These are phyloP conservation scores for Candida maesae DNA, from an alignment of 805 yeast species.

Conservation along the genomic window DNA sequence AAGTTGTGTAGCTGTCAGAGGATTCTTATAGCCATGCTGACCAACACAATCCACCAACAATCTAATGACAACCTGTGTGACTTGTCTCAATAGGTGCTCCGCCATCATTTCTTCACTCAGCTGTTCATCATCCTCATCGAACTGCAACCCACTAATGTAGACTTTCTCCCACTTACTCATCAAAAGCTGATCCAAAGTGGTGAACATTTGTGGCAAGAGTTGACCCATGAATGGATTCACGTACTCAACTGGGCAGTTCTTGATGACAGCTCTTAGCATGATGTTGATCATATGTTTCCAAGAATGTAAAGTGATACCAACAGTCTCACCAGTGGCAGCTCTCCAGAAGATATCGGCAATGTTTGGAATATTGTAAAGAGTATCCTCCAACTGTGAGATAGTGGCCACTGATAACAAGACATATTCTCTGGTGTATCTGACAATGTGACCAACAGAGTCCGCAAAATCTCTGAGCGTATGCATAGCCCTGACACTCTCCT, in stretches of 20 bases:
- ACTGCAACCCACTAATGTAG: slow-evolving; percentile 38
- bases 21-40: slow-evolving; percentile 50
- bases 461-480: slow-evolving; percentile 94
- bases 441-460: slow-evolving; percentile 93
- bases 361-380: slow-evolving; percentile 81
- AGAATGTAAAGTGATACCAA: slow-evolving; percentile 90
- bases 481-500: slow-evolving; percentile 91
- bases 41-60: slow-evolving; percentile 84
- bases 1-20: slow-evolving; percentile 53
- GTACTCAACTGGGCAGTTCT: slow-evolving; percentile 77
- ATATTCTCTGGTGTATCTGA: slow-evolving; percentile 93
- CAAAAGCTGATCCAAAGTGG: slow-evolving; percentile 69
- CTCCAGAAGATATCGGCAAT: slow-evolving; percentile 75
- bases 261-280: slow-evolving; percentile 79
- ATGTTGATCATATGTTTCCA: slow-evolving; percentile 97
- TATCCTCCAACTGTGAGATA: slow-evolving; percentile 83
- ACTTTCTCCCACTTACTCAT: slow-evolving; percentile 73
- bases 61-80: slow-evolving; percentile 88
- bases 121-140: slow-evolving; percentile 60
- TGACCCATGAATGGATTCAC: slow-evolving; percentile 69
- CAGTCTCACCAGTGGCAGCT: slow-evolving; percentile 66
- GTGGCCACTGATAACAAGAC: slow-evolving; percentile 89
- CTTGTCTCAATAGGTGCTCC: slow-evolving; percentile 87
- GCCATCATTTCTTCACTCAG: slow-evolving; percentile 98
- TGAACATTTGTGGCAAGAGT: slow-evolving; percentile 72